phyloP scores from a whole-genome alignment of 2,329 filamentous ascomycete genomes.

The Fusarium torreyae region DNA sequence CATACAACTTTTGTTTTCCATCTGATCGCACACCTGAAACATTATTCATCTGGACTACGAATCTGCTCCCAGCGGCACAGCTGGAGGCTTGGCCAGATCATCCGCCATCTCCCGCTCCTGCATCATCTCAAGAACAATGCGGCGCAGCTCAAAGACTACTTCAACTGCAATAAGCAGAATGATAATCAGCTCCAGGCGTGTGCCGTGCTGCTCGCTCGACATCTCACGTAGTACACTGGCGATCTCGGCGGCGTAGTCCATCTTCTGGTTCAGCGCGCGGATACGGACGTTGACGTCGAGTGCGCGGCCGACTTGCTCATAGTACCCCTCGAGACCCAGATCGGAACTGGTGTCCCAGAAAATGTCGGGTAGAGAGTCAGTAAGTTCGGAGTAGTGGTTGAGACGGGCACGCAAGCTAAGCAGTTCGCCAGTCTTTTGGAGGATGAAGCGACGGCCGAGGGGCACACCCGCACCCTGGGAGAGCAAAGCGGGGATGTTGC shows the following conservation, averaged over 20 bases:
- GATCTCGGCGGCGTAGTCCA: conserved; percentile 98
- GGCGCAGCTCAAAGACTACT: conserved; percentile 86
- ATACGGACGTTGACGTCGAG: conserved; percentile 94
- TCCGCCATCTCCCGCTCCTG: conserved; percentile 54
- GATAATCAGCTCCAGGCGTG: conserved; percentile 94
- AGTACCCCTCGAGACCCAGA: conserved; percentile 92
- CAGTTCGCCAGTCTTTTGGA: conserved; percentile 94
- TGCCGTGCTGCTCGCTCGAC: conserved; percentile 90
- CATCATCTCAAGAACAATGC: conserved; percentile 76
- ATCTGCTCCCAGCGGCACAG: conserved; percentile 3
- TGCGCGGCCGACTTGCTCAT: conserved; percentile 91
- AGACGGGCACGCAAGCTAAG: conserved; percentile 90
- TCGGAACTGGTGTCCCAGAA: conserved; percentile 96
- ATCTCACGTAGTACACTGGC: conserved; percentile 89
- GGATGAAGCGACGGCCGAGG: conserved; percentile 79
- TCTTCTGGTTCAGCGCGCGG: conserved; percentile 93
- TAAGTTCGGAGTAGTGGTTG: conserved; percentile 97
- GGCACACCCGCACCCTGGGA: conserved; percentile 69
- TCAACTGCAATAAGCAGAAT: conserved; percentile 94
- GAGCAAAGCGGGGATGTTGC: conserved; percentile 83
- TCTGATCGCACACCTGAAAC: conserved; percentile 22
- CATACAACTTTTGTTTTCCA: conserved; percentile 13
- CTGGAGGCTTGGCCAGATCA: conserved; percentile 18
- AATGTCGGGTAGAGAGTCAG: conserved; percentile 93
- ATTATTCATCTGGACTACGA: not conserved